Evolutionary conservation across 257 asterid genomes (phyloP).

Genomic region (Buddleja alternifolia): DNA sequence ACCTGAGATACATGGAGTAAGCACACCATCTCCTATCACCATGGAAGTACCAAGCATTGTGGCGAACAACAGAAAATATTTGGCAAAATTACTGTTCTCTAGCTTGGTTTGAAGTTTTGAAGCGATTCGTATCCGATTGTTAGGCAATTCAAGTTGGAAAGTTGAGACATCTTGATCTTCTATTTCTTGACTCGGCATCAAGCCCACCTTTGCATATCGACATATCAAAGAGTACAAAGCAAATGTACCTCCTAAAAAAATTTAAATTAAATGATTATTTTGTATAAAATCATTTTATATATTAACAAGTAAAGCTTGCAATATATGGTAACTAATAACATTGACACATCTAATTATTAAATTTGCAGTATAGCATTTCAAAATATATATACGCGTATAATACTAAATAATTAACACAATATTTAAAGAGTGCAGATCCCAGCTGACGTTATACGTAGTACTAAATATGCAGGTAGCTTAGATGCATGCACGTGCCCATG

Average conservation of each 20-base stretch:
- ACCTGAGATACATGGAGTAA: slow-evolving; percentile 84
- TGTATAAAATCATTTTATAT: too few relatives aligned
- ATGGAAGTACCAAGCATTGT: slow-evolving; percentile 83
- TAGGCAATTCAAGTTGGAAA: slow-evolving; percentile 44
- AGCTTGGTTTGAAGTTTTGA: slow-evolving; percentile 38
- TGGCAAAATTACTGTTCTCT: slow-evolving; percentile 45
- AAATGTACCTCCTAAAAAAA: slow-evolving; percentile 71
- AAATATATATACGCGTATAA: too few relatives aligned
- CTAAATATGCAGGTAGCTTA: too few relatives aligned
- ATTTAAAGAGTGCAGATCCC: too few relatives aligned
- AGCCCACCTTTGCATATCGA: slow-evolving; percentile 59
- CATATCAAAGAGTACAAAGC: slow-evolving; percentile 73
- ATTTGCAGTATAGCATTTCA: too few relatives aligned
- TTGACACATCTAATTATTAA: too few relatives aligned
- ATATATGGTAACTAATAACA: too few relatives aligned
- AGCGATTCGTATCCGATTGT: slow-evolving; percentile 35
- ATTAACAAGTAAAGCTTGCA: too few relatives aligned
- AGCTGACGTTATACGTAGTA: too few relatives aligned
- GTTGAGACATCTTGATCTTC: slow-evolving; percentile 62
- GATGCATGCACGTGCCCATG: too few relatives aligned
- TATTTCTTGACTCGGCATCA: slow-evolving; percentile 49
- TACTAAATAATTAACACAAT: too few relatives aligned
- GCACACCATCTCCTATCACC: slow-evolving; percentile 87
- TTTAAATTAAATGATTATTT: neutral
- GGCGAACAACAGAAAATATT: slow-evolving; percentile 43